These are phyloP conservation scores for Cordyceps militaris DNA, from an alignment of 2,329 filamentous ascomycete species.

Conservation along the genomic window DNA sequence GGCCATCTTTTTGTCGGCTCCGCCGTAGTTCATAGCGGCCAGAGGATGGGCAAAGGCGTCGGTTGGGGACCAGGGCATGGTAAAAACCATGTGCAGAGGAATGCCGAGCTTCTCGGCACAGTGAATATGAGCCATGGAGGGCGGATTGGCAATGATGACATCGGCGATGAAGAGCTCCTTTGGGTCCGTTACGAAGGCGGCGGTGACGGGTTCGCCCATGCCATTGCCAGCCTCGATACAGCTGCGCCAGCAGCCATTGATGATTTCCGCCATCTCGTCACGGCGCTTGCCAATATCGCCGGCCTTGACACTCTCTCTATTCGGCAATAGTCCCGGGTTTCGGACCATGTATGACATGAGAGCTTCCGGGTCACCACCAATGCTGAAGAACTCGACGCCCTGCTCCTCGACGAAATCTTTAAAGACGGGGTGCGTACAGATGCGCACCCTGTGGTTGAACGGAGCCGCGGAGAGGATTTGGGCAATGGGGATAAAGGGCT, in stretches of 20 bases:
- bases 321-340: conserved; percentile 33
- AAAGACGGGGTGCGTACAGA: conserved; percentile 50
- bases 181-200: conserved; percentile 20
- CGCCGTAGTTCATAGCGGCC: conserved; percentile 50
- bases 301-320: conserved; percentile 26
- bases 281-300: conserved; percentile 31
- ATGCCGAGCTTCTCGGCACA: conserved; percentile 43
- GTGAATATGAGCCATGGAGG: conserved; percentile 45
- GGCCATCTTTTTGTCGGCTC: conserved; percentile 52
- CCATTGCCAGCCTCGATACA: conserved; percentile 32
- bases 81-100: conserved; percentile 46
- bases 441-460: conserved; percentile 46
- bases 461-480: conserved; percentile 17
- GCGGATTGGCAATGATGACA: conserved; percentile 48
- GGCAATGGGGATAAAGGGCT: conserved; percentile 13
- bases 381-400: conserved; percentile 50
- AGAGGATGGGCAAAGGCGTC: conserved; percentile 63
- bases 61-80: conserved; percentile 68
- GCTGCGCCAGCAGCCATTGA: conserved; percentile 29
- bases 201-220: conserved; percentile 21
- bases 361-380: conserved; percentile 48
- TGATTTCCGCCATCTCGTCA: conserved; percentile 31
- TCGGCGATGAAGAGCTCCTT: conserved; percentile 44
- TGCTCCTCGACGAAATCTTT: conserved; percentile 44
- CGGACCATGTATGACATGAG: conserved; percentile 38